Conservation (phyloP, 2,329 filamentous ascomycete genomes). For the Fusarium brevicatenulatum region DNA sequence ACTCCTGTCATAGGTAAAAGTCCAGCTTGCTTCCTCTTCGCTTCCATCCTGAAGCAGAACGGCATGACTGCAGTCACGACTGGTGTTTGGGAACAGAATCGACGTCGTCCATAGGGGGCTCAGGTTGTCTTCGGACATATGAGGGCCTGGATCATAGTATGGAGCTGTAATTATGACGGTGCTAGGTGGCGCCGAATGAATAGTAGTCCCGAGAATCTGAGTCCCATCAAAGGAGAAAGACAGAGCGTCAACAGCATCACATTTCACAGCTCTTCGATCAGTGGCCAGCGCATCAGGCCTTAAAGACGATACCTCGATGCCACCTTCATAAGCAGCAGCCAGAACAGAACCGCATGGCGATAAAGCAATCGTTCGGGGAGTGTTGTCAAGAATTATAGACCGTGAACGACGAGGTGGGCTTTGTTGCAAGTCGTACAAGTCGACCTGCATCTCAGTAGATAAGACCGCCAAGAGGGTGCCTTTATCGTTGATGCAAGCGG, state of each 20-base stretch:
- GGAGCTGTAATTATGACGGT: slow-evolving; percentile 83
- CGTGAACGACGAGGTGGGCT: slow-evolving; percentile 75
- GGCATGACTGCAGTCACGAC: slow-evolving; percentile 80
- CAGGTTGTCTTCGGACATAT: slow-evolving; percentile 72
- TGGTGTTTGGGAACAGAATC: slow-evolving; percentile 85
- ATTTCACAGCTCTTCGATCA: slow-evolving; percentile 80
- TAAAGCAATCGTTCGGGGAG: slow-evolving; percentile 79
- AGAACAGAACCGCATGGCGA: slow-evolving; percentile 85
- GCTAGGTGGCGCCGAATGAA: slow-evolving; percentile 70
- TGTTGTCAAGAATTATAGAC: slow-evolving; percentile 80
- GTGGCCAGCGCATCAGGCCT: slow-evolving; percentile 70
- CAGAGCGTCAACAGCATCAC: slow-evolving; percentile 77
- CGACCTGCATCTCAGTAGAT: slow-evolving; percentile 84
- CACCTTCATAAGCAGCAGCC: slow-evolving; percentile 85
- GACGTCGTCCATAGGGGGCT: slow-evolving; percentile 86
- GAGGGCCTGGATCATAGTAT: slow-evolving; percentile 78
- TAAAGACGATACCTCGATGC: slow-evolving; percentile 87
- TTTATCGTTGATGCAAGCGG: slow-evolving; percentile 82
- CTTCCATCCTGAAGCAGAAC: slow-evolving; percentile 71
- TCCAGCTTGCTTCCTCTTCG: slow-evolving; percentile 76
- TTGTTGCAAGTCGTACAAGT: slow-evolving; percentile 79
- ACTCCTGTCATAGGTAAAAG: slow-evolving; percentile 80
- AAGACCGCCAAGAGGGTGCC: slow-evolving; percentile 80
- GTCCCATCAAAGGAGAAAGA: slow-evolving; percentile 82
- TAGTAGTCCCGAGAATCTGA: slow-evolving; percentile 80